Percentiles rank a stretch among this genome's conserved stretches.
Conservation (phyloP, 1,284 basidiomycete genomes). For the Boletus smithii region DNA sequence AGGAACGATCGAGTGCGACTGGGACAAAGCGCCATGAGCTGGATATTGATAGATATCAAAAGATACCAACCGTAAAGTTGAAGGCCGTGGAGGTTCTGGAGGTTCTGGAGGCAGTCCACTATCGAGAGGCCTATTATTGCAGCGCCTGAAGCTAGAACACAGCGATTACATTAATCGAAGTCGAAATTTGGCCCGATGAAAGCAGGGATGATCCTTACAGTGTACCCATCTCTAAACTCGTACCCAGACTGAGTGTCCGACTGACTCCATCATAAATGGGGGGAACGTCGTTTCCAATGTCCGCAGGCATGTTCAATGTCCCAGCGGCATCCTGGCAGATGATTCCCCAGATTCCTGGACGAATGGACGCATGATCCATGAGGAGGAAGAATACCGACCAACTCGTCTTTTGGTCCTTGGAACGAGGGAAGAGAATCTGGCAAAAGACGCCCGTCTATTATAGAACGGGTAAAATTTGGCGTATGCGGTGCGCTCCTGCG, state of each 20-base stretch:
- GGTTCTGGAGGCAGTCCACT: slow-evolving; percentile 7
- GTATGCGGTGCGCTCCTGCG: no score
- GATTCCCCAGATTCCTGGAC: slow-evolving; percentile 24
- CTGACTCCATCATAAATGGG: slow-evolving; percentile 23
- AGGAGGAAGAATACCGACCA: no score
- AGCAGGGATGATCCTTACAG: slow-evolving; percentile 9
- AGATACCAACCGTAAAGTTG: slow-evolving; percentile 14
- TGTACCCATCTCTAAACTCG: not conserved
- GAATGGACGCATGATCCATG: slow-evolving; percentile 22
- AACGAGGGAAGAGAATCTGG: no score
- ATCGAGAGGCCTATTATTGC: slow-evolving; percentile 5
- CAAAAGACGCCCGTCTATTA: no score
- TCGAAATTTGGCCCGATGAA: no score
- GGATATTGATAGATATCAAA: not conserved
- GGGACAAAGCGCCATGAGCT: slow-evolving; percentile 12
- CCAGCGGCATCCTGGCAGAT: slow-evolving; percentile 20
- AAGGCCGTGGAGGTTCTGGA: not conserved
- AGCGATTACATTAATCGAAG: slow-evolving; percentile 7
- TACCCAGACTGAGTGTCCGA: not conserved
- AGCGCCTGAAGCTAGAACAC: not conserved
- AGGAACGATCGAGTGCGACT: slow-evolving; percentile 26
- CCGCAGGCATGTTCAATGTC: not conserved
- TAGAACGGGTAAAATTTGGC: no score
- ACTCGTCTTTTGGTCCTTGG: no score
- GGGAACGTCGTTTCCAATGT: slow-evolving; percentile 20